Percentiles rank a stretch among this genome's conserved stretches.
Conservation (phyloP, 345 rosid genomes). For the Brassica incana region DNA sequence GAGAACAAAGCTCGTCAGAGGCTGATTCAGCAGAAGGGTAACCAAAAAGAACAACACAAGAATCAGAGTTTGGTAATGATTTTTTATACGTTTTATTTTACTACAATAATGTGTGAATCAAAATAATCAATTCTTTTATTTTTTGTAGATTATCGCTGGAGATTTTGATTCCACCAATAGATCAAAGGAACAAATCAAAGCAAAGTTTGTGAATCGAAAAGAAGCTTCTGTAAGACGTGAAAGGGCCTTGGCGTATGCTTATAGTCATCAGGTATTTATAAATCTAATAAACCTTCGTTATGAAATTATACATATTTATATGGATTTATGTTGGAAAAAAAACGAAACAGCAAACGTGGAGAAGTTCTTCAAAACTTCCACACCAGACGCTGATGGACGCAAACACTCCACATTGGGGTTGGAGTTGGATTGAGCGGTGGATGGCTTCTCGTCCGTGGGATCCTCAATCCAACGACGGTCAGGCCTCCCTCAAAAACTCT, state of each 20-base stretch:
- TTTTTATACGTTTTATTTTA: conserved; percentile 26
- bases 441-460: conserved; percentile 47
- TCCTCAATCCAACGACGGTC: conserved; percentile 29
- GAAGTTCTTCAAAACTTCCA: conserved; percentile 40
- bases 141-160: conserved; percentile 35
- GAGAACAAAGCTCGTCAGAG: conserved; percentile 74
- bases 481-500: not conserved
- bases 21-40: conserved; percentile 60
- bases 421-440: conserved; percentile 45
- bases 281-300: not conserved
- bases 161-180: conserved; percentile 63
- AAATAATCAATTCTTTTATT: not conserved
- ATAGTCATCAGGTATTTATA: conserved; percentile 73
- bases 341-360: conserved; percentile 40
- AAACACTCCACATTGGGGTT: conserved; percentile 39
- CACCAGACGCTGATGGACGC: conserved; percentile 34
- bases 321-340: not conserved
- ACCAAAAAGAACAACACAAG: conserved; percentile 28
- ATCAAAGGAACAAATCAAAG: conserved; percentile 71
- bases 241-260: conserved; percentile 89
- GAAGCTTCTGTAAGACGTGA: conserved; percentile 90
- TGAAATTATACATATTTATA: not conserved
- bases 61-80: conserved; percentile 54
- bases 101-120: not conserved
- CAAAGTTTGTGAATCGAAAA: conserved; percentile 48